Conservation (phyloP, 257 asterid genomes). For the Echites panduratus region DNA sequence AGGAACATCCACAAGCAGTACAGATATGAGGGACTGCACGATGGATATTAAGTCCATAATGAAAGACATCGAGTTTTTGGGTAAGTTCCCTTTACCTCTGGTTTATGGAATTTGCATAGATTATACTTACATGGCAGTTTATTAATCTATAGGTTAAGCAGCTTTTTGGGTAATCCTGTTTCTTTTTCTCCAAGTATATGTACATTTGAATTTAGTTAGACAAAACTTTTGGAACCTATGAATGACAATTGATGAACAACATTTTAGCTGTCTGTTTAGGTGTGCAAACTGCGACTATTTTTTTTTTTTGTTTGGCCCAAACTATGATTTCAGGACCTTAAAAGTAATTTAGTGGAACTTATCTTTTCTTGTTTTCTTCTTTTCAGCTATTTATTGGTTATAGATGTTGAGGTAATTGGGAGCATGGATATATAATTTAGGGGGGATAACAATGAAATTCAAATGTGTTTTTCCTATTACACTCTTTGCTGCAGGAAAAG, state of each 20-base stretch:
- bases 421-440: not conserved
- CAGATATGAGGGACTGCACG: constrained; percentile 27
- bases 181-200: not conserved
- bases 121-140: not conserved
- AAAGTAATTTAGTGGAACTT: not conserved
- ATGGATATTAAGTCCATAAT: constrained; percentile 51
- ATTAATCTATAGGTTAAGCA: not conserved
- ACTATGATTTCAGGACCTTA: not conserved
- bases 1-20: constrained; percentile 6
- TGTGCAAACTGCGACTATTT: too few relatives aligned
- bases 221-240: not conserved
- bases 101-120: not conserved
- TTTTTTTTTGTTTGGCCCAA: not conserved
- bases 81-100: constrained; percentile 19
- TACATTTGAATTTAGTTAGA: not conserved
- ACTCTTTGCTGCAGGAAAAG: not conserved
- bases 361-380: not conserved
- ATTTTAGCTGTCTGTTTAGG: not conserved
- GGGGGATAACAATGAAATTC: not conserved
- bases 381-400: not conserved
- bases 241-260: not conserved
- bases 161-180: not conserved
- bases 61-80: constrained; percentile 56
- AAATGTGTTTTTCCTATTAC: not conserved
- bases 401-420: not conserved